Percentiles rank a stretch among this genome's conserved stretches.
phyloP scores from a whole-genome alignment of 2,329 filamentous ascomycete genomes.

The Stenocarpella maydis region DNA sequence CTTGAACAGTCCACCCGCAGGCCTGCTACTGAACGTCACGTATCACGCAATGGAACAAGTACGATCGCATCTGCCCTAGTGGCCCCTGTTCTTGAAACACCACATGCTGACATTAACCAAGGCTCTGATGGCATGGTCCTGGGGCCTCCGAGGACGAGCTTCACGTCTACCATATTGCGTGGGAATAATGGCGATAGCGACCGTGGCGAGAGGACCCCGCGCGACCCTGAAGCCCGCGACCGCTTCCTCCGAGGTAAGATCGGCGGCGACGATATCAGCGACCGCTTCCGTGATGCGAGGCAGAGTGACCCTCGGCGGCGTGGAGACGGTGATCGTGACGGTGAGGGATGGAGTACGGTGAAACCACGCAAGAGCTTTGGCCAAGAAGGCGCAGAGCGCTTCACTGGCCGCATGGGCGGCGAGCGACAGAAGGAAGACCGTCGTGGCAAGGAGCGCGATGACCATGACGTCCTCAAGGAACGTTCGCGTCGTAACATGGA shows the following conservation, averaged over 20 bases:
- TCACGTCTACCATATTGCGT: slow-evolving; percentile 75
- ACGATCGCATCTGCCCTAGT: slow-evolving; percentile 42
- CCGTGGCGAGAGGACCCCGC: slow-evolving; percentile 62
- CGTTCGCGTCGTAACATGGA: slow-evolving; percentile 60
- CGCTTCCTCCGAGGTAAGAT: slow-evolving; percentile 67
- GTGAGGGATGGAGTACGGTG: slow-evolving; percentile 77
- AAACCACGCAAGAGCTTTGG: slow-evolving; percentile 79
- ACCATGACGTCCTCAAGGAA: slow-evolving; percentile 61
- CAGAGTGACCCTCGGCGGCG: slow-evolving; percentile 60
- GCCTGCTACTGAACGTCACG: slow-evolving; percentile 60
- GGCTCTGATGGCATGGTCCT: slow-evolving; percentile 84
- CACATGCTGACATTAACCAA: slow-evolving; percentile 46
- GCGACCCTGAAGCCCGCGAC: slow-evolving; percentile 61
- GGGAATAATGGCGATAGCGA: slow-evolving; percentile 51
- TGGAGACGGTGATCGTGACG: slow-evolving; percentile 65
- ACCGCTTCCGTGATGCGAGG: slow-evolving; percentile 58
- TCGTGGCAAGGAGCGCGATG: slow-evolving; percentile 61
- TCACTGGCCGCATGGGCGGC: slow-evolving; percentile 70
- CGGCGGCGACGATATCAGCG: slow-evolving; percentile 59
- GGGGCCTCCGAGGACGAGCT: slow-evolving; percentile 82
- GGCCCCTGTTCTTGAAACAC: neutral
- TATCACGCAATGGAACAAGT: slow-evolving; percentile 66
- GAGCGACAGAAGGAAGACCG: slow-evolving; percentile 54
- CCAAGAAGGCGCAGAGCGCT: slow-evolving; percentile 75
- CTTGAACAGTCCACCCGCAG: slow-evolving; percentile 62